Evolutionary conservation across 768 basidiomycete species (phyloP).

Genomic region (Neoboletus brunneissimus): DNA sequence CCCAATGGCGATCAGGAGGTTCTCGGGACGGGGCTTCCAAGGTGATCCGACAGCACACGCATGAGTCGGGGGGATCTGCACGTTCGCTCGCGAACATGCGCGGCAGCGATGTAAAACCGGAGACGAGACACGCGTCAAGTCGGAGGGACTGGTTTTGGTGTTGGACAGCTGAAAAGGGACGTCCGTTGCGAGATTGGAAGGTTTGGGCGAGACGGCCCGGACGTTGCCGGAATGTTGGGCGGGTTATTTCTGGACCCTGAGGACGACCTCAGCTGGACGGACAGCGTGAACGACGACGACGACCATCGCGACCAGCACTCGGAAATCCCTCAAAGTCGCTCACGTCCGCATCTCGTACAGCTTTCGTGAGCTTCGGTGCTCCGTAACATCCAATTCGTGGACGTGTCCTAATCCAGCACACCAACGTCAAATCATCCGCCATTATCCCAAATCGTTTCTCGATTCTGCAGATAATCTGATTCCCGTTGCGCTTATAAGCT

Average conservation of each 20-base stretch:
- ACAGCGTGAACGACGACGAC: slow-evolving; percentile 2
- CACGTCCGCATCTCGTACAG: neutral
- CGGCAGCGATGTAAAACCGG: neutral
- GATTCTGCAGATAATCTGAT: slow-evolving; percentile 29
- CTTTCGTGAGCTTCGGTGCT: neutral
- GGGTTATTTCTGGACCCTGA: neutral
- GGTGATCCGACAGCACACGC: slow-evolving; percentile 7
- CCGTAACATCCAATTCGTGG: neutral
- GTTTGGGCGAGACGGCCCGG: slow-evolving; percentile 15
- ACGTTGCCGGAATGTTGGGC: slow-evolving; percentile 10
- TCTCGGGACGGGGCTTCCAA: slow-evolving; percentile 12
- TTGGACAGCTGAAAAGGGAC: slow-evolving; percentile 1
- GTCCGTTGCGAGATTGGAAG: slow-evolving; percentile 17
- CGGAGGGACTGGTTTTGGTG: neutral
- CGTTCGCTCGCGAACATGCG: slow-evolving; percentile 8
- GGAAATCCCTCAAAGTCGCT: neutral
- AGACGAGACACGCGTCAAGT: neutral
- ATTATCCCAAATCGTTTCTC: slow-evolving; percentile 22
- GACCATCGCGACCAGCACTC: neutral
- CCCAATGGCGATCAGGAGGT: slow-evolving; percentile 8
- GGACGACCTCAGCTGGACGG: neutral
- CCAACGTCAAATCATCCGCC: slow-evolving; percentile 20
- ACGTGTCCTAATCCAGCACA: slow-evolving; percentile 28
- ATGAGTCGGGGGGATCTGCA: neutral
- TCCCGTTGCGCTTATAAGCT: slow-evolving; percentile 20